Base-by-base conservation (phyloP, 768 basidiomycete species). In the Lactarius evosmus region DNA sequence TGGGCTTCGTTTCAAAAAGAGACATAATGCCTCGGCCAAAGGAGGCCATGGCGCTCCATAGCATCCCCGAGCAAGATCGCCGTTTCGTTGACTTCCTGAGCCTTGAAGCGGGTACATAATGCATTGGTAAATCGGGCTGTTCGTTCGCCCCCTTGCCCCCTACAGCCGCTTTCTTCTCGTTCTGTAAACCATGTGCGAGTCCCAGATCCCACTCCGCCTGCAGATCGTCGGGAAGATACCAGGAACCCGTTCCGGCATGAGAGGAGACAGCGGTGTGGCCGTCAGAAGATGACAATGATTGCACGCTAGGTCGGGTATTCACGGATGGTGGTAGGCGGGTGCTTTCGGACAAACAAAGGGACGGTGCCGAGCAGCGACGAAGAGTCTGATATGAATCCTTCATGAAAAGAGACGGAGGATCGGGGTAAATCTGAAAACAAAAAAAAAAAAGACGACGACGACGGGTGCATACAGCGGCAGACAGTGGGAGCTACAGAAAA, bases 321-420 rank as follows among this genome's bases (percentile, higher is more conserved):
- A 67, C 51, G 11, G 62, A 67, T 7, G 62, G 44, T 25, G 65
- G 61, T 19, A 33, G n/a, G 33, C 46, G 62, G 14, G 50, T 68
- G 55, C 32, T 58, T 34, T 65, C 64, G 27, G 59, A 61, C 30
- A 56, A 6, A 36, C 49, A 65, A 41, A 56, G 58, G 32, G 67
- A 62, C 44, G 56, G 57, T 27, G 65, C 12, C 30, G 65, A 58
- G 36, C 52, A 54, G 12, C 46, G 64, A 33, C 44, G 58, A 29
- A 55, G 40, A 3, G 50, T 53, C 38, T 58, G 66, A 12, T 44
- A 36, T 19, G 65, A 60, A 27, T 53, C 36, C 38, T 68, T 51
- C 66, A 68, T 68, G 32, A 57, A 19, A 16, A 63, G 17, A 19
- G 67, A 57, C 19, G 67, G 67, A 4, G 67, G 67, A 54, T 68